Base-by-base conservation (phyloP, 2,329 filamentous ascomycete genomes). In the Penicillium oxalicum region DNA sequence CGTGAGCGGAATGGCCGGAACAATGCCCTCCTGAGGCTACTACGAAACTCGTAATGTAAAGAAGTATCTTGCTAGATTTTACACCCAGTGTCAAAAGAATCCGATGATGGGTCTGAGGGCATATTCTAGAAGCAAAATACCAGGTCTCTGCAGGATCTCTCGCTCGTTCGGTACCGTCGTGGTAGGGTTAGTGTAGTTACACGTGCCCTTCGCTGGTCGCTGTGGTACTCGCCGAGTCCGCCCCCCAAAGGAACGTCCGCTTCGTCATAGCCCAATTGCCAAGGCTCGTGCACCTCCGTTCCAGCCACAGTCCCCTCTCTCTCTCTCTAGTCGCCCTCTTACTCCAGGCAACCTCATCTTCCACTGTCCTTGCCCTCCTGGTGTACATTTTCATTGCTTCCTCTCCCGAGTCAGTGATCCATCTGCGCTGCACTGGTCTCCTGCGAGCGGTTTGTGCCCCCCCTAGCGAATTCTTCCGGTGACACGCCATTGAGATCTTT, bases 181-280 rank as follows among this genome's bases (percentile, higher is more conserved):
- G 18, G 18, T 18, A 18, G 18, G 18, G 18, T 18, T 18, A 18
- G 18, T 18, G 18, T 18, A 18, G 18, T 18, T 18, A 18, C 18
- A 18, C 18, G 18, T 18, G 18, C 18, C 18, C 18, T 18, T 18
- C 18, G 18, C 2, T 18, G 18, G 18, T 18, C 18, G 18, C 18
- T 18, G 18, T 18, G 18, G 18, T 18, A 18, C 29, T 32, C 9
- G 7, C 29, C 29, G 7, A 32, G 7, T 11, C 29, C 29, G 7
- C 29, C 29, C 29, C 29, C 29, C 6, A 32, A 32, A 11, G 9
- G 29, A 32, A 25, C 45, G 24, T 41, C 47, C 38, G 57, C 57
- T 57, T 60, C 57, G 52, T 60, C 58, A 60, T 56, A 59, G 58
- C 56, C 58, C 55, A 59, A 57, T 32, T 59, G 58, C 57, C 58